Evolutionary conservation across 306 rosid genomes (phyloP).

Genomic region (Prunus fruticosa): DNA sequence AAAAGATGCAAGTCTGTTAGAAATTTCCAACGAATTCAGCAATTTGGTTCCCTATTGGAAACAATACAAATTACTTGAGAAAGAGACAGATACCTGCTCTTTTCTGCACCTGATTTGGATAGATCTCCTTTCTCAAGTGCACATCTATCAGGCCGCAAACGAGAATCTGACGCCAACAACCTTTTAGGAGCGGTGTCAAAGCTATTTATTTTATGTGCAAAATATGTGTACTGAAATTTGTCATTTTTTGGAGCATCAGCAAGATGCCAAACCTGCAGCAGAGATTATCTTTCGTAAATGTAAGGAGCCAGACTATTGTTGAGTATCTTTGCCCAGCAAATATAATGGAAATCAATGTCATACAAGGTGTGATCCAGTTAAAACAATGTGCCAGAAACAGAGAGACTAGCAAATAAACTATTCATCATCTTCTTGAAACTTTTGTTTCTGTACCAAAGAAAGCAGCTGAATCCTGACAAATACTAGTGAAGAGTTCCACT

Average conservation of each 20-base stretch:
- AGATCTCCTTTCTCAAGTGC: conserved; percentile 87
- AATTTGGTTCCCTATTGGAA: not conserved
- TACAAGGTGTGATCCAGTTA: not conserved
- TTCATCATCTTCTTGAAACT: conserved; percentile 8
- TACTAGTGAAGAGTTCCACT: not conserved
- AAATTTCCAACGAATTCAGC: not conserved
- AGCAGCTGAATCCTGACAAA: not conserved
- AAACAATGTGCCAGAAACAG: not conserved
- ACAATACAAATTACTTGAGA: not conserved
- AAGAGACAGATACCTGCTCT: conserved; percentile 53
- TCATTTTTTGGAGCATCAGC: conserved; percentile 73
- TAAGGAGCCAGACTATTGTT: conserved; percentile 1
- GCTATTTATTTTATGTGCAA: conserved; percentile 89
- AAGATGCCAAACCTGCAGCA: conserved; percentile 81
- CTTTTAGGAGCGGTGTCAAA: conserved; percentile 72
- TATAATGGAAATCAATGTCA: not conserved
- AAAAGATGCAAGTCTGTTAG: not conserved
- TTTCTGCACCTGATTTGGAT: conserved; percentile 82
- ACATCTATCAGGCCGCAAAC: conserved; percentile 86
- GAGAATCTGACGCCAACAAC: conserved; percentile 86
- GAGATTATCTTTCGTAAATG: not conserved
- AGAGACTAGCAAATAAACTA: not conserved
- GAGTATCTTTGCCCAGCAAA: not conserved
- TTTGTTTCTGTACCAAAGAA: not conserved
- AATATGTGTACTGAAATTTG: conserved; percentile 78